Conservation (phyloP, 768 basidiomycete genomes). For the Cantharellus cinnabarinus region DNA sequence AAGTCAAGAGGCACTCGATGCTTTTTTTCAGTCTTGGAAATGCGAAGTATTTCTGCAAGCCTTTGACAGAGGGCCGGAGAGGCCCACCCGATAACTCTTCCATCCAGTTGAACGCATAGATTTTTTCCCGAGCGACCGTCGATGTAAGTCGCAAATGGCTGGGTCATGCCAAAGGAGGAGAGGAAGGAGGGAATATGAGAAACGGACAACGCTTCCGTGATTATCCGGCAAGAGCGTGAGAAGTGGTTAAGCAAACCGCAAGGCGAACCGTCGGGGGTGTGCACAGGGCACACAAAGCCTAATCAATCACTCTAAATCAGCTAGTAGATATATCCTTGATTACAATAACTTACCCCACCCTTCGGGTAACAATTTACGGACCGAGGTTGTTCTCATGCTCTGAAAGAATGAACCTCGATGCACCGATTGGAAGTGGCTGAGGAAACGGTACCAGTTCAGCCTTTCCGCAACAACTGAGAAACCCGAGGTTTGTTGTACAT, state of each 20-base stretch:
- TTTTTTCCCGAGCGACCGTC: constrained; percentile 42
- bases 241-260: constrained; percentile 97
- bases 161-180: constrained; percentile 82
- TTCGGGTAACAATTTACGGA: constrained; percentile 89
- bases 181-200: constrained; percentile 68
- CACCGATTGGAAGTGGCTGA: constrained; percentile 94
- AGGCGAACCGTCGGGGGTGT: constrained; percentile 94
- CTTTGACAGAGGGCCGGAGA: constrained; percentile 47
- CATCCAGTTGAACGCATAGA: constrained; percentile 86
- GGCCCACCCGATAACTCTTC: constrained; percentile 87
- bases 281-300: constrained; percentile 97
- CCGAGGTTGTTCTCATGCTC: constrained; percentile 92
- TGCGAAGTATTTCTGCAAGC: constrained; percentile 67
- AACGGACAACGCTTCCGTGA: constrained; percentile 54
- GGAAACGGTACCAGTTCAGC: constrained; percentile 94
- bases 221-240: constrained; percentile 78
- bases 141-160: constrained; percentile 56
- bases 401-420: constrained; percentile 99
- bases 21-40: constrained; percentile 84
- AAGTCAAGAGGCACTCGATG: constrained; percentile 76
- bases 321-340: neutral
- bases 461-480: constrained; percentile 99
- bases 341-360: constrained; percentile 59
- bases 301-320: neutral
- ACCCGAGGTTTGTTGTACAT: constrained; percentile 93